These are phyloP conservation scores for Fragaria ananassa DNA, from an alignment of 306 rosid genomes.

Conservation along the genomic window DNA sequence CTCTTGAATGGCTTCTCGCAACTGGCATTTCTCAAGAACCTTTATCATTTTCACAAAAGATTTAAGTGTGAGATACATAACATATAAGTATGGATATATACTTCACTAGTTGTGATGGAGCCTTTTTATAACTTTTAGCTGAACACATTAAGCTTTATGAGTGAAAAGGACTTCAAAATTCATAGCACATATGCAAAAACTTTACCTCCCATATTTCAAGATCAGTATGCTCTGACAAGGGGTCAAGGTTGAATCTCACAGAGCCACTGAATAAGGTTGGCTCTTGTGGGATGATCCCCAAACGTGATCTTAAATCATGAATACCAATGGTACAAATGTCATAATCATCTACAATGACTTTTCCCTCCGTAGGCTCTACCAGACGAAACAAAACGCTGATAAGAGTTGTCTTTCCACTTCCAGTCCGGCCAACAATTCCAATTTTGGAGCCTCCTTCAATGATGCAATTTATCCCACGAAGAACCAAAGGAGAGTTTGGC, in stretches of 20 bases:
- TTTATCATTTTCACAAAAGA: background rate
- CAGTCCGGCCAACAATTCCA: conserved; percentile 39
- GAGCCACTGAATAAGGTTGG: conserved; percentile 36
- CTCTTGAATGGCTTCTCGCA: conserved; percentile 22
- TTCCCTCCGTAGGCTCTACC: conserved; percentile 35
- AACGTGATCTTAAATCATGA: conserved; percentile 29
- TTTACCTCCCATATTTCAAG: conserved; percentile 32
- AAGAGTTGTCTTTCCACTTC: conserved; percentile 43
- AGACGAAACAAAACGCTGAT: conserved; percentile 32
- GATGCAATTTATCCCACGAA: conserved; percentile 26
- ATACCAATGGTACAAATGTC: conserved; percentile 33
- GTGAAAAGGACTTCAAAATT: background rate
- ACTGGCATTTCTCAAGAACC: conserved; percentile 35
- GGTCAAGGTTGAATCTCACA: conserved; percentile 37
- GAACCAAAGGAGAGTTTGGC: conserved; percentile 26
- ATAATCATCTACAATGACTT: conserved; percentile 21
- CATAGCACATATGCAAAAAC: background rate
- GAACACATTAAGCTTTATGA: background rate
- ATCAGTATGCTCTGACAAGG: conserved; percentile 29
- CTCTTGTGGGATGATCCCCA: conserved; percentile 39
- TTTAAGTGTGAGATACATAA: background rate
- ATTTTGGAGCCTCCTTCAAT: conserved; percentile 35
- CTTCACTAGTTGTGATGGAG: background rate
- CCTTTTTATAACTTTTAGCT: background rate
- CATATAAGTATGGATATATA: background rate